These are phyloP conservation scores for Areca catechu DNA, from an alignment of 176 grass and related monocot species.

Conservation along the genomic window DNA sequence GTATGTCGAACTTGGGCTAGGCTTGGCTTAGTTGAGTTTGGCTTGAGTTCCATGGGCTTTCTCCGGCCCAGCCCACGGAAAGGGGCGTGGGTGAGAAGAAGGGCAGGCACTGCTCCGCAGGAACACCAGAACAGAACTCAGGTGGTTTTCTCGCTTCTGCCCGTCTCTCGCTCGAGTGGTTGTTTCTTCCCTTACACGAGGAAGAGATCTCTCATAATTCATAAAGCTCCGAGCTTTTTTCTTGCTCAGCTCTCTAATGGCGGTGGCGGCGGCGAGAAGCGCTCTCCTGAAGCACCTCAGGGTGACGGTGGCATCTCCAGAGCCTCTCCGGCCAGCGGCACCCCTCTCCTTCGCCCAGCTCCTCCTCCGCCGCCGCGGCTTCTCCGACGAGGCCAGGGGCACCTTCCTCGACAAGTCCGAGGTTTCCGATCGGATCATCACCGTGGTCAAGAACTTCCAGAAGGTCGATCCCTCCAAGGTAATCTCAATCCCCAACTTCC, in stretches of 20 bases:
- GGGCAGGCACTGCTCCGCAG: no score
- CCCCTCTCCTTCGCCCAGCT: not conserved
- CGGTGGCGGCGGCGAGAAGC: conserved; percentile 46
- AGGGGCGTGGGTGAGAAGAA: no score
- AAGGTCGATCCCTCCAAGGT: conserved; percentile 69
- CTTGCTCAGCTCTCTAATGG: conserved; percentile 24
- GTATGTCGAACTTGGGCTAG: no score
- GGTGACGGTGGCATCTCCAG: conserved; percentile 28
- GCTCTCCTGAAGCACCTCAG: conserved; percentile 52
- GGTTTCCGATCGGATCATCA: conserved; percentile 66
- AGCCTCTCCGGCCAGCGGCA: not conserved
- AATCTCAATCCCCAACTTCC: not conserved
- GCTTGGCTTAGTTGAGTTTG: no score
- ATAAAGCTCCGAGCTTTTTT: no score
- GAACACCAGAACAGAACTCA: no score
- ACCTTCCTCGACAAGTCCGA: conserved; percentile 78
- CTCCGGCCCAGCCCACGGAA: no score
- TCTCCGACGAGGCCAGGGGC: conserved; percentile 57
- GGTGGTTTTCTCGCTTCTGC: no score
- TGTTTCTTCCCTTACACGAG: no score
- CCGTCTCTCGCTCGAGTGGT: no score
- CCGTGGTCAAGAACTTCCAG: conserved; percentile 74
- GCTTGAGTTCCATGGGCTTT: no score
- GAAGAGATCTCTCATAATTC: no score
- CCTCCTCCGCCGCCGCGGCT: conserved; percentile 18